Conservation (phyloP, 805 yeast genomes). For the Nakazawaea laoshanensis region DNA sequence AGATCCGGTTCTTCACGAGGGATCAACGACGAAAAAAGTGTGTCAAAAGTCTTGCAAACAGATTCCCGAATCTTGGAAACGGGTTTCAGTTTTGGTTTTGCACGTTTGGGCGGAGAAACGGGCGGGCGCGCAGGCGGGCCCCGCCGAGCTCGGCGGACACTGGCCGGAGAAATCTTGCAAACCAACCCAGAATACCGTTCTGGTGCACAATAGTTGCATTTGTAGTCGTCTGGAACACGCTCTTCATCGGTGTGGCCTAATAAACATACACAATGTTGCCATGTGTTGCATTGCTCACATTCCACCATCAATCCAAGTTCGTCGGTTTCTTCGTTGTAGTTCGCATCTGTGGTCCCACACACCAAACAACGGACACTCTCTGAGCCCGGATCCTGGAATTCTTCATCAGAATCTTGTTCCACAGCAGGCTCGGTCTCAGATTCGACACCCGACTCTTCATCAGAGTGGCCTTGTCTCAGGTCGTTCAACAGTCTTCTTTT, state of each 20-base stretch:
- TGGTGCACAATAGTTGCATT: constrained; percentile 48
- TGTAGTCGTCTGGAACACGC: constrained; percentile 37
- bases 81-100: too few relatives aligned
- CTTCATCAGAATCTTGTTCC: constrained; percentile 16
- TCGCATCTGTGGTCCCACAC: constrained; percentile 52
- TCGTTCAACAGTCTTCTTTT: background rate
- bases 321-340: constrained; percentile 51
- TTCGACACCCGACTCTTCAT: constrained; percentile 9
- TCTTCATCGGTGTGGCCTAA: constrained; percentile 31
- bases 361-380: constrained; percentile 45
- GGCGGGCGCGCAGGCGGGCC: too few relatives aligned
- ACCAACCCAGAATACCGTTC: constrained; percentile 24
- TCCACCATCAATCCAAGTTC: constrained; percentile 50
- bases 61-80: constrained; percentile 35
- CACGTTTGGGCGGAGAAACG: too few relatives aligned
- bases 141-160: too few relatives aligned
- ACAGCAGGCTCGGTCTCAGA: constrained; percentile 12
- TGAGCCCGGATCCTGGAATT: constrained; percentile 4
- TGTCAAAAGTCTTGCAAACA: constrained; percentile 43
- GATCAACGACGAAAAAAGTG: constrained; percentile 32
- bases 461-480: constrained; percentile 10
- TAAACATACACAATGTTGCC: constrained; percentile 68
- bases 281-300: constrained; percentile 57
- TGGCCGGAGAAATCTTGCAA: too few relatives aligned
- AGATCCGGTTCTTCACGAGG: constrained; percentile 22